These are phyloP conservation scores for Aspergillus bertholletiae DNA, from an alignment of 495 filamentous ascomycete species.

Conservation along the genomic window DNA sequence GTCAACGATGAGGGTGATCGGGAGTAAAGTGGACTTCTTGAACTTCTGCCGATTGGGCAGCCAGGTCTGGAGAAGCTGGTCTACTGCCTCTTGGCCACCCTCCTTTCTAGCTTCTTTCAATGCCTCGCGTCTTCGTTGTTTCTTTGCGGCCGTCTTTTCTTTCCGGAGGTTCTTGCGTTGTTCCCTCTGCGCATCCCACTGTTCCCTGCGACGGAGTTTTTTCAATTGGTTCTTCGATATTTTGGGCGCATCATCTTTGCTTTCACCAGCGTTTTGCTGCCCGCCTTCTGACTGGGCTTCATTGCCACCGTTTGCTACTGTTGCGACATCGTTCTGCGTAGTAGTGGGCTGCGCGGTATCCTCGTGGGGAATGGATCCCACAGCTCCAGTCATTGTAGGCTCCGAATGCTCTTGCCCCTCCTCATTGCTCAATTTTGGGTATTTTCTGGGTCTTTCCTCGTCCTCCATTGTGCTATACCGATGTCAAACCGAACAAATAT, in stretches of 20 bases:
- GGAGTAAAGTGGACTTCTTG: constrained; percentile 49
- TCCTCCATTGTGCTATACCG: constrained; percentile 41
- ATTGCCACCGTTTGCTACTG: background rate
- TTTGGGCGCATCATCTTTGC: constrained; percentile 20
- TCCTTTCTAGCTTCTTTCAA: constrained; percentile 28
- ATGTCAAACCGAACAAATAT: constrained; percentile 1
- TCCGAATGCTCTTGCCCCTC: constrained; percentile 18
- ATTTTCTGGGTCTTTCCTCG: constrained; percentile 51
- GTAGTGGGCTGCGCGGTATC: constrained; percentile 9
- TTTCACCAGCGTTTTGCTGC: constrained; percentile 6
- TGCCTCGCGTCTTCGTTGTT: constrained; percentile 51
- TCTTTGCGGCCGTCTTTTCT: constrained; percentile 64
- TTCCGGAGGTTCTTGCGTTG: constrained; percentile 68
- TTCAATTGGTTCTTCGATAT: constrained; percentile 82
- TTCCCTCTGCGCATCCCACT: constrained; percentile 65
- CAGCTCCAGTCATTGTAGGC: constrained; percentile 34
- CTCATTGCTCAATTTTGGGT: constrained; percentile 43
- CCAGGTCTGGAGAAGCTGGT: constrained; percentile 35
- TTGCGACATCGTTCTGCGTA: constrained; percentile 6
- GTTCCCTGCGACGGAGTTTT: constrained; percentile 60
- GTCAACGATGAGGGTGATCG: constrained; percentile 79
- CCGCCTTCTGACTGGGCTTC: constrained; percentile 10
- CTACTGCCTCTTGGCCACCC: constrained; percentile 26
- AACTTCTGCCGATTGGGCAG: constrained; percentile 24
- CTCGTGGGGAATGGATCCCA: constrained; percentile 12